These are phyloP conservation scores for Dothideomycetes sp. DNA, from an alignment of 2,329 filamentous ascomycete species.

Conservation along the genomic window DNA sequence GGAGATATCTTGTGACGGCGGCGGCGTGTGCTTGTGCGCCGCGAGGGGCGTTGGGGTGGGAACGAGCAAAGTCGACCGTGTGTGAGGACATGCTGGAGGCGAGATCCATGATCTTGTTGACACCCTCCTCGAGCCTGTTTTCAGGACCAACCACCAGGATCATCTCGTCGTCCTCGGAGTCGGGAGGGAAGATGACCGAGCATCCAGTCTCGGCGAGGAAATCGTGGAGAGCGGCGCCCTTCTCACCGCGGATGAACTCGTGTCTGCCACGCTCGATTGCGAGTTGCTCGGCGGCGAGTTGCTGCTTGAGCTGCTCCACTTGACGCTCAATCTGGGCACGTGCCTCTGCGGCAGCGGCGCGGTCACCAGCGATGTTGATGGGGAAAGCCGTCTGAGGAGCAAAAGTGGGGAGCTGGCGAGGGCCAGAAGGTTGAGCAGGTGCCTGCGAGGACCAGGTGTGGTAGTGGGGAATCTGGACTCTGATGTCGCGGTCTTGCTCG, in stretches of 20 bases:
- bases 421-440: slow-evolving; percentile 49
- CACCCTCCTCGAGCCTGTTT: slow-evolving; percentile 59
- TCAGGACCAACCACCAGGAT: slow-evolving; percentile 76
- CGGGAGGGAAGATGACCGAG: slow-evolving; percentile 68
- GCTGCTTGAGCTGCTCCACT: slow-evolving; percentile 62
- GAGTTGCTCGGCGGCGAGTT: slow-evolving; percentile 67
- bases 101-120: slow-evolving; percentile 78
- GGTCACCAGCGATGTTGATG: slow-evolving; percentile 81
- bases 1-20: slow-evolving; percentile 79
- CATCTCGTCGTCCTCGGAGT: slow-evolving; percentile 66
- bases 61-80: slow-evolving; percentile 69
- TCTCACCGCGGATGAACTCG: slow-evolving; percentile 86
- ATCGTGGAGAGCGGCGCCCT: slow-evolving; percentile 67
- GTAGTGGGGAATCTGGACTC: slow-evolving; percentile 74
- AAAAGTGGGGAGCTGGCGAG: slow-evolving; percentile 60
- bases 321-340: slow-evolving; percentile 71
- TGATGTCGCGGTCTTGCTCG: slow-evolving; percentile 63
- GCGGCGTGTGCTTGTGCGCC: slow-evolving; percentile 71
- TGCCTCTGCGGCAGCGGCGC: slow-evolving; percentile 66
- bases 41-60: slow-evolving; percentile 62
- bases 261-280: slow-evolving; percentile 79
- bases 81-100: slow-evolving; percentile 79
- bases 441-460: slow-evolving; percentile 60
- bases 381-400: slow-evolving; percentile 60
- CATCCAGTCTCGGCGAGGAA: slow-evolving; percentile 90